Evolutionary conservation across 2,329 filamentous ascomycete species (phyloP).

Genomic region (Alternaria novae-zelandiae): DNA sequence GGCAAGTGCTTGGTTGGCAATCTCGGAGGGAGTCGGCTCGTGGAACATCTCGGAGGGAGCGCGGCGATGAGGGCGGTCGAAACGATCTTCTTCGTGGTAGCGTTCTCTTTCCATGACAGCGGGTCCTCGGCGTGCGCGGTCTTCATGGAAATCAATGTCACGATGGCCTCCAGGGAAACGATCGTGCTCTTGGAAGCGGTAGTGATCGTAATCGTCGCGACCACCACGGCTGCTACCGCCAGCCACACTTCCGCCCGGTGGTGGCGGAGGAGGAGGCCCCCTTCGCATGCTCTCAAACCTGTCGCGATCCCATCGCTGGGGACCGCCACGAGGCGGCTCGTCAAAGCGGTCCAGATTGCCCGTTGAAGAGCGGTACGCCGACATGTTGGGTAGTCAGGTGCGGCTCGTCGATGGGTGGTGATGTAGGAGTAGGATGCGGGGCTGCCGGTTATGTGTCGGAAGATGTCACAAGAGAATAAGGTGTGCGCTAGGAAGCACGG

Average conservation of each 20-base stretch:
- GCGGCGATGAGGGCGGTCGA: conserved; percentile 41
- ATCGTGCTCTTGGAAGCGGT: conserved; percentile 54
- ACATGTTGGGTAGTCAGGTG: conserved; percentile 28
- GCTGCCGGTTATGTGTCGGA: conserved; percentile 16
- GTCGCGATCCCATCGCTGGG: conserved; percentile 58
- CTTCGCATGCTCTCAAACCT: conserved; percentile 55
- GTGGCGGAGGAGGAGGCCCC: background rate
- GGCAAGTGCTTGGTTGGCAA: conserved; percentile 60
- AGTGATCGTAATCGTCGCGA: conserved; percentile 45
- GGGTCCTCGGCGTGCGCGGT: conserved; percentile 49
- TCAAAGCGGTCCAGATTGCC: conserved; percentile 54
- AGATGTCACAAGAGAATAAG: conserved; percentile 1
- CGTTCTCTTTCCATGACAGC: conserved; percentile 57
- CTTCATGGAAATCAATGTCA: conserved; percentile 53
- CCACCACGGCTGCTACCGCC: conserved; percentile 25
- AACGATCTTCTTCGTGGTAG: conserved; percentile 63
- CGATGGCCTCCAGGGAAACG: conserved; percentile 50
- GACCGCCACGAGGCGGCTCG: conserved; percentile 36
- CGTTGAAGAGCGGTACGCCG: conserved; percentile 47
- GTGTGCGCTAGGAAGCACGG: conserved; percentile 1
- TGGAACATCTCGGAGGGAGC: conserved; percentile 55
- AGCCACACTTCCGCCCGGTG: conserved; percentile 7
- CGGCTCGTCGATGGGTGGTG: conserved; percentile 10
- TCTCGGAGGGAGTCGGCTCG: conserved; percentile 54
- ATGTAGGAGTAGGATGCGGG: conserved; percentile 28